Base-by-base conservation (phyloP, 306 rosid genomes). In the Casuarina glauca region DNA sequence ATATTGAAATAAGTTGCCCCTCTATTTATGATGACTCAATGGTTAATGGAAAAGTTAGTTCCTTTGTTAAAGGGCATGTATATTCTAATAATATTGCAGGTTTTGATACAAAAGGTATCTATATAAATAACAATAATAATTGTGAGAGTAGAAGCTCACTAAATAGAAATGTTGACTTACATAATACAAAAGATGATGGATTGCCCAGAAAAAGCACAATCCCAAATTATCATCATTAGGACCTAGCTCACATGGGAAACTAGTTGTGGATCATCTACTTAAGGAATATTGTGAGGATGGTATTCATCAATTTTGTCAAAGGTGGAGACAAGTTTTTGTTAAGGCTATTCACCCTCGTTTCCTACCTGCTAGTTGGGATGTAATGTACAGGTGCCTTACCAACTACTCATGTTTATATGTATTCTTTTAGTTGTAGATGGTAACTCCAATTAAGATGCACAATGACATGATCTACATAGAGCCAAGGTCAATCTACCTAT, bases 211-310 rank as follows among this genome's bases (percentile, higher is more conserved):
- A 62, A 87, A 81, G 64, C 89, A 86, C 45, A 86, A 83, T 82
- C 60, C 97, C 13, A 90, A 95, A 78, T 79, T 88, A 54, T 93
- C 97, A 46, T 86, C 93, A 39, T 83, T 93, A 80, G 99, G 97
- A 64, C 99, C 92, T 78, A 97, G 97, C 52, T 97, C 97, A 17
- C 99, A 93, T 78, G 99, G 99, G 32, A 93, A 90, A 78, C 89
- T 84, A 83, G 96, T 90, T 82, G 98, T 95, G 80, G 97, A 95
- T 69, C 82, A 84, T 86, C 80, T 95, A 80, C 57, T 93, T 74
- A 82, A 75, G 79, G 96, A 91, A 78, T 78, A 85, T 51, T 91
- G 98, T 11, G 93, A 95, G 36, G 94, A 86, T 44, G 98, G 99
- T 44, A 73, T 95, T 76, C 75, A 82, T 39, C 83, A 87, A 69